Base-by-base conservation (phyloP, 139 green algal species). In the Eudorina sp. region DNA sequence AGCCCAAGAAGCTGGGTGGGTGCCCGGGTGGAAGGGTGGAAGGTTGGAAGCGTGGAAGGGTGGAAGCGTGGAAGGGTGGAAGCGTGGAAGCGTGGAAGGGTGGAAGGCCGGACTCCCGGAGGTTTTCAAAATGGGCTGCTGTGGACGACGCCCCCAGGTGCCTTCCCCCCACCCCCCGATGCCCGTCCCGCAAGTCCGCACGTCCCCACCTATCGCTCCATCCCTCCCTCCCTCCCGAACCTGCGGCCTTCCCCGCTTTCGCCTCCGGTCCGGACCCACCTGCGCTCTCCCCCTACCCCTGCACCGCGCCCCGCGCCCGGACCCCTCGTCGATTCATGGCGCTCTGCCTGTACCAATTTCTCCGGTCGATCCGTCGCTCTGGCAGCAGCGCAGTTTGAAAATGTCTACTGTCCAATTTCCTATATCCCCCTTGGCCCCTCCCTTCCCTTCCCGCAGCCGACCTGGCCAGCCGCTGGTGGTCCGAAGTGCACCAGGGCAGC, bases 1-100 rank as follows among this genome's bases (percentile, higher is more conserved):
- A 93, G 86, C 95, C 95, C 40, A 98, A 98, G 90, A 90, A 89
- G 78, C 91, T 98, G 55, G 27, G 14, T 64, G 36, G 41, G 23
- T 40, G 29, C 5, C 53, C 29, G 29, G 25, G 75, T 46, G 46
- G n/a, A 31, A 40, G 41, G 70, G n/a, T n/a, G n/a, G n/a, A n/a
- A n/a, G n/a, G n/a, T n/a, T n/a, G n/a, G n/a, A n/a, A n/a, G n/a
- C n/a, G n/a, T n/a, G n/a, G n/a, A n/a, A n/a, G n/a, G n/a, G n/a
- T n/a, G n/a, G n/a, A n/a, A n/a, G n/a, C n/a, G n/a, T n/a, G n/a
- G n/a, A n/a, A n/a, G n/a, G n/a, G n/a, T n/a, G n/a, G n/a, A n/a
- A n/a, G n/a, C n/a, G 16, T 58, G 16, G 40, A 21, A 1, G 70
- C 19, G 7, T 18, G 40, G 25, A 60, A 8, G 40, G 23, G 4